phyloP scores from a whole-genome alignment of 768 basidiomycete species.

The Leucogyrophana mollusca region DNA sequence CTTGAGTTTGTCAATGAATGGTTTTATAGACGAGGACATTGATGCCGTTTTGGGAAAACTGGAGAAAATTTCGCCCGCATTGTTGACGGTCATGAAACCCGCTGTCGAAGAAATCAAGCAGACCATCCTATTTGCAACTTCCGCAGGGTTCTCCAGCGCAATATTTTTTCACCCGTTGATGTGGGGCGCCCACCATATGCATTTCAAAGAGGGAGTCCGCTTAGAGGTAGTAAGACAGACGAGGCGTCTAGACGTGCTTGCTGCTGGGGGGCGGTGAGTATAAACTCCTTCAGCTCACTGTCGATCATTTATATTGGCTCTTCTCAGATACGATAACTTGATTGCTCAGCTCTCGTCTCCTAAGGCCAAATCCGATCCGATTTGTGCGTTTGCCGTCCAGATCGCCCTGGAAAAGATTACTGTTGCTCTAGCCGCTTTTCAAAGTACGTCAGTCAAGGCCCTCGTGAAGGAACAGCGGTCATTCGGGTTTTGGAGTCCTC shows the following conservation, averaged over 20 bases:
- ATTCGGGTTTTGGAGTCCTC: conserved; percentile 88
- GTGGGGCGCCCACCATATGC: conserved; percentile 59
- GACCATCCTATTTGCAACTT: conserved; percentile 55
- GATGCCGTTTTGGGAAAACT: conserved; percentile 54
- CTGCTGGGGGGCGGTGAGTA: conserved; percentile 75
- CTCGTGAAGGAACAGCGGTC: conserved; percentile 78
- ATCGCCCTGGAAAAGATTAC: conserved; percentile 81
- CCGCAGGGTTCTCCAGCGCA: conserved; percentile 61
- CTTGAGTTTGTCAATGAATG: conserved; percentile 5
- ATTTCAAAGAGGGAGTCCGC: conserved; percentile 73
- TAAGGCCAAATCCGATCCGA: conserved; percentile 49
- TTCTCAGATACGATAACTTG: conserved; percentile 66
- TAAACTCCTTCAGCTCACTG: background rate
- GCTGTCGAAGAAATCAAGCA: conserved; percentile 61
- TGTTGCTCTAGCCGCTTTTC: conserved; percentile 63
- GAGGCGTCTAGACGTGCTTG: conserved; percentile 69
- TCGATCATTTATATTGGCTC: background rate
- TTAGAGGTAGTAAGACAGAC: conserved; percentile 70
- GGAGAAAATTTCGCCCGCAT: conserved; percentile 57
- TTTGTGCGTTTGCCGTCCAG: conserved; percentile 73
- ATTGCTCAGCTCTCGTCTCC: conserved; percentile 59
- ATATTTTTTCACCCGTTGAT: conserved; percentile 74
- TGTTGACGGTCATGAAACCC: conserved; percentile 48
- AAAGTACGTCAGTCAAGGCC: conserved; percentile 61
- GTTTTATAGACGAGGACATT: conserved; percentile 55